Base-by-base conservation (phyloP, 495 filamentous ascomycete genomes). In the Aspergillus carlsbadensis region DNA sequence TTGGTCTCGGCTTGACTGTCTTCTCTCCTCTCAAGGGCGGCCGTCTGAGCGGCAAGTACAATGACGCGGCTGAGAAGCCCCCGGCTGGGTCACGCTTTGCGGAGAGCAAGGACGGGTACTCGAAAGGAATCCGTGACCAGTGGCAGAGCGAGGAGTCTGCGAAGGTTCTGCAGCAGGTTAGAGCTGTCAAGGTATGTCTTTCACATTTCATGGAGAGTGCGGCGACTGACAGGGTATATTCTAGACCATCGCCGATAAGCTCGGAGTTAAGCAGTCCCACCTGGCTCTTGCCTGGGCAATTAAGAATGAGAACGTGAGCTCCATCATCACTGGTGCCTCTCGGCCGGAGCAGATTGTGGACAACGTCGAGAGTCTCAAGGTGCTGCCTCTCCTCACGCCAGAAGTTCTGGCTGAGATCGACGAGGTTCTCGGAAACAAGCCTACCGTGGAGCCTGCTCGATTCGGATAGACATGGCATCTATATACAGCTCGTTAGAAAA, bases 11-110 rank as follows among this genome's bases (percentile, higher is more conserved):
- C 3, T 70, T 94, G 53, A 92, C 90, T 6, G 80, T 83, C 17
- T 93, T 87, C 71, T 86, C 80, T 7, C 89, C 90, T 1, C 67
- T 96, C 43, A 83, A 85, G 61, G 78, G 80, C 36, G 91, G 91
- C 7, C 72, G 93, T 42, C 72, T 94, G 55, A 90, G 87, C 0
- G 90, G 90, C 6, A 96, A 94, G 73, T 94, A 96, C 71, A 88
- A 88, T 67, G 75, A 87, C 52, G 82, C 57, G 14, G 39, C 67
- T 13, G 57, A 58, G n/a, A 60, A 63, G 18, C 74, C 72, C 31
- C 66, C 63, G 3, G 59, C 66, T 2, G 77, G 71, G 0, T 72
- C 70, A 1, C 63, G 75, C 3, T 62, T 78, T 26, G 71, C 74
- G 0, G 70, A 76, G 52, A 70, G 71, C n/a, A 66, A 76, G 15